Percentiles rank a stretch among this genome's conserved stretches.
phyloP scores from a whole-genome alignment of 108 stramenopile genomes.

The Epipyxis sp. region DNA sequence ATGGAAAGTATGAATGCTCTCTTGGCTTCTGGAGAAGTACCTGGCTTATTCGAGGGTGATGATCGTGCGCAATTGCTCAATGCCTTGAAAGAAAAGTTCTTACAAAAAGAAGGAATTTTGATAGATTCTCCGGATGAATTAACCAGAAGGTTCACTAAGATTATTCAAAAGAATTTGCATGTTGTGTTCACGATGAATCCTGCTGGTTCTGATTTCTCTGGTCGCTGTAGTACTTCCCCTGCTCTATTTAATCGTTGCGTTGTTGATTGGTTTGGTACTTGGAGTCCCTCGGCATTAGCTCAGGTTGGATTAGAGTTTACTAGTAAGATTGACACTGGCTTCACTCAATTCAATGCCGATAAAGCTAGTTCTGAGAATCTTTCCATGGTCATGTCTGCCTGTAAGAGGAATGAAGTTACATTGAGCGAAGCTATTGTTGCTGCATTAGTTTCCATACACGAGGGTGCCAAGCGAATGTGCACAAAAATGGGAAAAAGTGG shows the following conservation, averaged over 20 bases:
- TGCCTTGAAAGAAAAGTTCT: conserved; percentile 70
- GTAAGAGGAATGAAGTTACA: conserved; percentile 30
- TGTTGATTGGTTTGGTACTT: conserved; percentile 99
- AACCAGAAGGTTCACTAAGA: conserved; percentile 75
- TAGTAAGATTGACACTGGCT: conserved; percentile 64
- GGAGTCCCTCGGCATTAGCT: conserved; percentile 83
- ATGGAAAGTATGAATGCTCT: conserved; percentile 99
- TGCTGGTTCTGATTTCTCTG: conserved; percentile 58
- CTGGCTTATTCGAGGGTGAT: conserved; percentile 98
- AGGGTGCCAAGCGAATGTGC: conserved; percentile 60
- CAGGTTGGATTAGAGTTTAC: conserved; percentile 78
- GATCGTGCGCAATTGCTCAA: conserved; percentile 85
- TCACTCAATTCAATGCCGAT: conserved; percentile 60
- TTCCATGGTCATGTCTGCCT: not conserved
- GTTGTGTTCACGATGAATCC: conserved; percentile 99
- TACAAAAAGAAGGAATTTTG: conserved; percentile 60
- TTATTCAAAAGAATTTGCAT: conserved; percentile 93
- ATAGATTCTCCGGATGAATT: conserved; percentile 91
- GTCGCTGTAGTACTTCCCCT: conserved; percentile 90
- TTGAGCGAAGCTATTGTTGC: conserved; percentile 88
- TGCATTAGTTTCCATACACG: conserved; percentile 81
- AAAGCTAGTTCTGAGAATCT: not conserved
- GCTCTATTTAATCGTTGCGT: conserved; percentile 99
- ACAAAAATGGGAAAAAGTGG: conserved; percentile 27
- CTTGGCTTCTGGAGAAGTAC: conserved; percentile 96